Conservation (phyloP, 805 yeast species). For the Teunomyces funiuensis region DNA sequence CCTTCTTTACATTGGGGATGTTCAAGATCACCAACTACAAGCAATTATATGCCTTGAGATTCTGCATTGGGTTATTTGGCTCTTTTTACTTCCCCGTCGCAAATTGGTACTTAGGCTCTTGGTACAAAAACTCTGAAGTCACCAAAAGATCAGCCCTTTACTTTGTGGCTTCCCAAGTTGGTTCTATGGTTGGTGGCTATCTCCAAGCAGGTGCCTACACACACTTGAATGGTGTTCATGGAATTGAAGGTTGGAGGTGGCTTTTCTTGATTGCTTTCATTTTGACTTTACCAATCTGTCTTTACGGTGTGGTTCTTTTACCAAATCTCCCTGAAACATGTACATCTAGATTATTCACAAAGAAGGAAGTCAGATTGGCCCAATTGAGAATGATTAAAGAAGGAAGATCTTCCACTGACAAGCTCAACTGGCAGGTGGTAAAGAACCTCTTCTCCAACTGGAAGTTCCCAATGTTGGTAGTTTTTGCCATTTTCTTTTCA, state of each 20-base stretch:
- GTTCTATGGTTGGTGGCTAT: constrained; percentile 14
- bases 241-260: constrained; percentile 20
- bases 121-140: constrained; percentile 40
- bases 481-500: constrained; percentile 30
- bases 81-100: constrained; percentile 11
- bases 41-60: constrained; percentile 21
- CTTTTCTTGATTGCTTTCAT: constrained; percentile 17
- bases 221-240: constrained; percentile 12
- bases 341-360: constrained; percentile 8
- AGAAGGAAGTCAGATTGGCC: constrained; percentile 9
- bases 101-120: constrained; percentile 42
- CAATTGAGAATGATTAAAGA: constrained; percentile 20
- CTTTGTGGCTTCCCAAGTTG: constrained; percentile 7
- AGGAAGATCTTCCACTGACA: constrained; percentile 15
- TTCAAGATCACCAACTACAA: constrained; percentile 15
- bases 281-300: constrained; percentile 15
- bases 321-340: constrained; percentile 10
- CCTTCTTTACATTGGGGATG: constrained; percentile 18
- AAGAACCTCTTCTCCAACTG: constrained; percentile 40
- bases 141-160: constrained; percentile 12
- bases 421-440: constrained; percentile 11
- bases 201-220: constrained; percentile 15
- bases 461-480: constrained; percentile 13
- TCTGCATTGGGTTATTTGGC: constrained; percentile 21
- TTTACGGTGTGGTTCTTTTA: constrained; percentile 10